Base-by-base conservation (phyloP, 164 flowering plant genomes). In the Sedum album region DNA sequence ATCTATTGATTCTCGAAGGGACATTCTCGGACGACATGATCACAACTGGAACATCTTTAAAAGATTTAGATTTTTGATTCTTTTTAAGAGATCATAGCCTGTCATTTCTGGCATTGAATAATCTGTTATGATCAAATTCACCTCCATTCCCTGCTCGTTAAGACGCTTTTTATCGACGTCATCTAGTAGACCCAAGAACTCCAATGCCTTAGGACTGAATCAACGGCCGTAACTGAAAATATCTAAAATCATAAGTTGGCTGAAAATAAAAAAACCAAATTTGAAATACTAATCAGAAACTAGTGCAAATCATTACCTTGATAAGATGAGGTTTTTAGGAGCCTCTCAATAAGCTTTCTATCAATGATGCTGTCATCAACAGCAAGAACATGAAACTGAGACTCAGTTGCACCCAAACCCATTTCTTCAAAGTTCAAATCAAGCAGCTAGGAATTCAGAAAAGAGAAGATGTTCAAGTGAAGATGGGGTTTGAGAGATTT, bases 21-120 rank as follows among this genome's bases (percentile, higher is more conserved):
- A 70, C 72, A 73, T 84, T 78, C 70, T 84, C 84, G 18, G 88
- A 82, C 28, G 86, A 82, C 86, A 84, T 84, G 63, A 84, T 84
- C 68, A 84, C 82, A 44, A 84, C 84, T 18, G 83, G 86, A 31
- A 81, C 76, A 73, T 82, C 82, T 73, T 74, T 84, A 14, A 81
- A 71, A 65, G 74, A 74, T 38, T 68, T 51, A 23, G 84, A 81
- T 71, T 75, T 81, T 82, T 82, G 67, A 80, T 76, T 42, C 77
- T 82, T 71, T 75, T 76, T 1, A 82, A 73, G n/a, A 82, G 82
- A 72, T 82, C 85, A 71, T 78, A 82, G 70, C 85, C 85, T n/a
- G 85, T 82, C 82, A 82, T 78, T 35, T 75, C 83, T 4, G 85
- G 83, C 85, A 82, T 82, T 31, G 77, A 78, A 20, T 82, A 82